Evolutionary conservation across 495 filamentous ascomycete genomes (phyloP).

Genomic region (Sphaerosporella brunnea): DNA sequence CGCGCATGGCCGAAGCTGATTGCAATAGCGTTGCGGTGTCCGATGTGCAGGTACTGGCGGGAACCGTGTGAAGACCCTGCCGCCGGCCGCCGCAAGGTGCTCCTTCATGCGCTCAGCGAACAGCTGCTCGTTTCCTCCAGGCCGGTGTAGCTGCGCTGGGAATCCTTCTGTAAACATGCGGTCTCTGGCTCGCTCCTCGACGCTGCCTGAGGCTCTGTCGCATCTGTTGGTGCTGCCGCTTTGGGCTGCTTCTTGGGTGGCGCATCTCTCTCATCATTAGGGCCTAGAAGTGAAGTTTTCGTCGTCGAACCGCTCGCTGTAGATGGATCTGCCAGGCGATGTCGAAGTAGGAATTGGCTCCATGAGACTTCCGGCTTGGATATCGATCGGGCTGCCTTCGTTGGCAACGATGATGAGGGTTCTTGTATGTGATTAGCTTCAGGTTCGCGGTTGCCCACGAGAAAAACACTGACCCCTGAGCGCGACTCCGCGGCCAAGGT

Average conservation of each 20-base stretch:
- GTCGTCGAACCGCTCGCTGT: no score
- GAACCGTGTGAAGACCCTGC: slow-evolving; percentile 47
- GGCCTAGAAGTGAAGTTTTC: slow-evolving; percentile 19
- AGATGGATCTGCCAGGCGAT: no score
- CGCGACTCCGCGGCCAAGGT: slow-evolving; percentile 83
- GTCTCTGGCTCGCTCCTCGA: slow-evolving; percentile 15
- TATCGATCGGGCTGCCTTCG: slow-evolving; percentile 9
- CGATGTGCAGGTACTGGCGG: slow-evolving; percentile 87
- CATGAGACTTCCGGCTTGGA: slow-evolving; percentile 24
- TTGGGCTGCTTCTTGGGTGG: slow-evolving; percentile 23
- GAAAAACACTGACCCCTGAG: slow-evolving; percentile 48
- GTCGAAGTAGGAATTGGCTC: slow-evolving; percentile 17
- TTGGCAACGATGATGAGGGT: slow-evolving; percentile 99
- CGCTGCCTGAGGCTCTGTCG: slow-evolving; percentile 11
- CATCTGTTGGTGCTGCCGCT: neutral
- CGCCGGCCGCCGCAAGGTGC: slow-evolving; percentile 20
- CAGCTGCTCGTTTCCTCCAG: slow-evolving; percentile 25
- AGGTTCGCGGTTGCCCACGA: no score
- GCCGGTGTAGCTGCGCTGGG: slow-evolving; percentile 20
- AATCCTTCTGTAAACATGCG: slow-evolving; percentile 25
- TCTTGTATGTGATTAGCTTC: slow-evolving; percentile 10
- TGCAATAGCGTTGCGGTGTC: slow-evolving; percentile 89
- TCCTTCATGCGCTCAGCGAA: slow-evolving; percentile 18
- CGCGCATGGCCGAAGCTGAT: slow-evolving; percentile 93
- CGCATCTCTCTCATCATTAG: slow-evolving; percentile 23